Evolutionary conservation across 179 eudicot genomes (phyloP).

Genomic region (Gypsophila paniculata): DNA sequence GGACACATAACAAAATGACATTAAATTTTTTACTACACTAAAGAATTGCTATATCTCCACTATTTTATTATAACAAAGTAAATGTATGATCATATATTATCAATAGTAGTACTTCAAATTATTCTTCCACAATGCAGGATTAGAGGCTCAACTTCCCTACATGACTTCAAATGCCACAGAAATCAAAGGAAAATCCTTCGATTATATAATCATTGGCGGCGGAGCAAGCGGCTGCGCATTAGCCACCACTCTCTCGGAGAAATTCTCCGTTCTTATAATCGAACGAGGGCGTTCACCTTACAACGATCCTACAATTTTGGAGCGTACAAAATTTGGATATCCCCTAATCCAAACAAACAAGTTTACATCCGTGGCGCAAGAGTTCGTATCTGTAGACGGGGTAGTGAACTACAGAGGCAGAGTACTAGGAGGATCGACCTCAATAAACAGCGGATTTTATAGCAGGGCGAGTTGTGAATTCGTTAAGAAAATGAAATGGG

Average conservation of each 20-base stretch:
- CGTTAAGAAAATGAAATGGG: constrained; percentile 34
- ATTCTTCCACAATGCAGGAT: constrained; percentile 5
- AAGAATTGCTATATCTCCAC: no score
- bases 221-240: constrained; percentile 45
- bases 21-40: no score
- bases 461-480: constrained; percentile 37
- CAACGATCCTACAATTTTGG: constrained; percentile 26
- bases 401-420: constrained; percentile 40
- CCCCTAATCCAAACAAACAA: constrained; percentile 35
- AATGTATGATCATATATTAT: background rate
- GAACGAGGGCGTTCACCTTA: constrained; percentile 48
- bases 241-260: constrained; percentile 43
- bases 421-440: constrained; percentile 45
- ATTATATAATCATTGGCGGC: constrained; percentile 47
- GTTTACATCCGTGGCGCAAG: constrained; percentile 38
- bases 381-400: constrained; percentile 39
- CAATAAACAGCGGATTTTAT: constrained; percentile 44
- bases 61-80: no score
- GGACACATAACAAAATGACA: no score
- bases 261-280: constrained; percentile 36
- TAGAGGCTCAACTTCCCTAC: constrained; percentile 26
- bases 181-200: constrained; percentile 36
- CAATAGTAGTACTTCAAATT: background rate
- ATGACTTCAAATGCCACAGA: constrained; percentile 38
- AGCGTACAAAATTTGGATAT: constrained; percentile 32